Conservation (phyloP, 176 grass and related monocot species). For the Aechmea fasciata region DNA sequence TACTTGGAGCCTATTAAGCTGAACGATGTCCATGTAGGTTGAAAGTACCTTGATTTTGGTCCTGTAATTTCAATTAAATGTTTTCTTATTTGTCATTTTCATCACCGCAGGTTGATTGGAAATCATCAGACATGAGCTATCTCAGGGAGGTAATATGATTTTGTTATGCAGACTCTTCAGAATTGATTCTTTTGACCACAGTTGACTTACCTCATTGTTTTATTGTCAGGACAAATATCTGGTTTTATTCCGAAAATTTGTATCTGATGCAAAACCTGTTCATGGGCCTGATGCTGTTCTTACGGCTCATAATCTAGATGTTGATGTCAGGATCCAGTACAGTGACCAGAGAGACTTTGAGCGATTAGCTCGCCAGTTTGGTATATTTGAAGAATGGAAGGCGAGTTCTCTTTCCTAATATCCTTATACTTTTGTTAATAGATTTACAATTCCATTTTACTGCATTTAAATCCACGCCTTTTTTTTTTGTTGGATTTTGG, state of each 20-base stretch:
- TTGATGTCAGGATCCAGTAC: slow-evolving; percentile 78
- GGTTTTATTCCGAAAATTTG: slow-evolving; percentile 53
- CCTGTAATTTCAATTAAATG: not conserved
- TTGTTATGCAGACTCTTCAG: not conserved
- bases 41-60: slow-evolving; percentile 5
- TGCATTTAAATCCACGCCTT: slow-evolving; percentile 10
- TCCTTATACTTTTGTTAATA: not conserved
- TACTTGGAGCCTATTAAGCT: slow-evolving; percentile 81
- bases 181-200: slow-evolving; percentile 8
- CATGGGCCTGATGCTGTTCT: slow-evolving; percentile 49
- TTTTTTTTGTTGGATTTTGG: slow-evolving; percentile 16
- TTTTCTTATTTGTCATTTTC: slow-evolving; percentile 19
- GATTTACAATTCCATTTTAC: slow-evolving; percentile 20
- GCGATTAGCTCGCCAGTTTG: slow-evolving; percentile 79
- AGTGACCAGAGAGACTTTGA: slow-evolving; percentile 69
- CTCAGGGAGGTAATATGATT: slow-evolving; percentile 57
- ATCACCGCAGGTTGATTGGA: slow-evolving; percentile 77
- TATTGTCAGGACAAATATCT: slow-evolving; percentile 55
- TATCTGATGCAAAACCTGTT: slow-evolving; percentile 59
- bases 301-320: slow-evolving; percentile 53
- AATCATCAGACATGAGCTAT: slow-evolving; percentile 69
- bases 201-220: slow-evolving; percentile 13
- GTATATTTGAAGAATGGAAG: slow-evolving; percentile 99
- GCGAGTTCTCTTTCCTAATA: slow-evolving; percentile 27
- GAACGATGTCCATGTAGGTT: slow-evolving; percentile 81